Conservation (phyloP, 1,284 basidiomycete genomes). For the Naganishia albida region DNA sequence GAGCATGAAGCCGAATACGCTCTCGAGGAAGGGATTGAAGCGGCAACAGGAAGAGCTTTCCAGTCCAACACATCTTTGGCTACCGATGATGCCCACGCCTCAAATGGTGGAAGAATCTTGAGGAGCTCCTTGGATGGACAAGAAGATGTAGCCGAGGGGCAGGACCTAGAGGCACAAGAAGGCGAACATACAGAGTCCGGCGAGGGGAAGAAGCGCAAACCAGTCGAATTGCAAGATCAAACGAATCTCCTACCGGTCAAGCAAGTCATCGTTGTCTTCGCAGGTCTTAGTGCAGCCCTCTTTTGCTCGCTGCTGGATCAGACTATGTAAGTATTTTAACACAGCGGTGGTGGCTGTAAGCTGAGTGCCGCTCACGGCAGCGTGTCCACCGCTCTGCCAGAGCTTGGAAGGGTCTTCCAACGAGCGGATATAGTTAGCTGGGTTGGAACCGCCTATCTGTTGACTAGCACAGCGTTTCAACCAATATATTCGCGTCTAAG, state of each 20-base stretch:
- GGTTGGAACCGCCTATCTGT: conserved; percentile 57
- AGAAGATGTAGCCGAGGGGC: neutral
- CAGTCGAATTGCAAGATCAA: conserved; percentile 64
- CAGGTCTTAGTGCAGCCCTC: conserved; percentile 58
- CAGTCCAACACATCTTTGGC: neutral
- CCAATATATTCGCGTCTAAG: conserved; percentile 67
- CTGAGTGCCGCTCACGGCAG: conserved; percentile 47
- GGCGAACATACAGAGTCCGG: neutral
- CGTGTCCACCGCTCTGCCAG: conserved; percentile 69
- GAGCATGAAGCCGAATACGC: conserved; percentile 20
- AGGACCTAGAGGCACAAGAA: conserved; percentile 17
- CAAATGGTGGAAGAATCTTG: neutral
- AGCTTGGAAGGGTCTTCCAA: conserved; percentile 67
- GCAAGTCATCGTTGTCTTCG: conserved; percentile 66
- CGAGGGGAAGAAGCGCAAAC: conserved; percentile 37
- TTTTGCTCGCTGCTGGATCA: conserved; percentile 62
- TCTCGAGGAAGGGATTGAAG: conserved; percentile 17
- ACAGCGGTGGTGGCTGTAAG: neutral
- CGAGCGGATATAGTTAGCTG: conserved; percentile 67
- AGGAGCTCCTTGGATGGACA: neutral
- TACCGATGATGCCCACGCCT: neutral
- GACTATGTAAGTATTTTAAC: conserved; percentile 43
- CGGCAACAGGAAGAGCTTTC: conserved; percentile 5
- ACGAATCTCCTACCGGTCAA: conserved; percentile 71
- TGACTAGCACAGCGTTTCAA: conserved; percentile 69